Conservation (phyloP, 164 flowering plant genomes). For the Stephania japonica region DNA sequence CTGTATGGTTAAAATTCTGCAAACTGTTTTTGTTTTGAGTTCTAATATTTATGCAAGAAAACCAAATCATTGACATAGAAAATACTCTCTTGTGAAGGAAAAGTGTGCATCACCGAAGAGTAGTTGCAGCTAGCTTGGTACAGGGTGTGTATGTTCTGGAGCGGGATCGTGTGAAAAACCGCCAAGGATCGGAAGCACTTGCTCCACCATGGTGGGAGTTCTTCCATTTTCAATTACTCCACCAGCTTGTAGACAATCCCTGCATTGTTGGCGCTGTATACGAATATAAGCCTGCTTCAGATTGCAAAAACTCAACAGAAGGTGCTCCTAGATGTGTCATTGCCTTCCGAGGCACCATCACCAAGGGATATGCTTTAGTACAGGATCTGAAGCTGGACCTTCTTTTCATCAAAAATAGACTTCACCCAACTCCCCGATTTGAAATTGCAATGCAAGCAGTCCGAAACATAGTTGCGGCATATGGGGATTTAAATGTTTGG, state of each 20-base stretch:
- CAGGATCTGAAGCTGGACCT: slow-evolving; percentile 61
- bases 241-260: slow-evolving; percentile 49
- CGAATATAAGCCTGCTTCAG: slow-evolving; percentile 31
- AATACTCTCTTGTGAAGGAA: slow-evolving; percentile 38
- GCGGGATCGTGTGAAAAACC: slow-evolving; percentile 69
- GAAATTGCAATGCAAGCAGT: slow-evolving; percentile 68
- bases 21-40: neutral
- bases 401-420: slow-evolving; percentile 46
- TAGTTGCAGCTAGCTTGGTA: slow-evolving; percentile 81
- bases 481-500: slow-evolving; percentile 52
- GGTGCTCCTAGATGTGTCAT: slow-evolving; percentile 50
- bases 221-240: slow-evolving; percentile 47
- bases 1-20: neutral
- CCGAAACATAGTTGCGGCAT: slow-evolving; percentile 41
- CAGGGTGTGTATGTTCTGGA: slow-evolving; percentile 72
- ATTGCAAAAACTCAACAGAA: slow-evolving; percentile 5
- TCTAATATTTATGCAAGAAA: neutral
- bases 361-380: slow-evolving; percentile 48
- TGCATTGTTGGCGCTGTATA: slow-evolving; percentile 80
- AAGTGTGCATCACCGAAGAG: slow-evolving; percentile 53
- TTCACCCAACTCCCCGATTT: slow-evolving; percentile 61
- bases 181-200: slow-evolving; percentile 51
- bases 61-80: neutral
- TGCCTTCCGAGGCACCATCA: slow-evolving; percentile 82
- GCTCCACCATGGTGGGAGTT: slow-evolving; percentile 93